Conservation (phyloP, 2,329 filamentous ascomycete species). For the Botrytis elliptica region DNA sequence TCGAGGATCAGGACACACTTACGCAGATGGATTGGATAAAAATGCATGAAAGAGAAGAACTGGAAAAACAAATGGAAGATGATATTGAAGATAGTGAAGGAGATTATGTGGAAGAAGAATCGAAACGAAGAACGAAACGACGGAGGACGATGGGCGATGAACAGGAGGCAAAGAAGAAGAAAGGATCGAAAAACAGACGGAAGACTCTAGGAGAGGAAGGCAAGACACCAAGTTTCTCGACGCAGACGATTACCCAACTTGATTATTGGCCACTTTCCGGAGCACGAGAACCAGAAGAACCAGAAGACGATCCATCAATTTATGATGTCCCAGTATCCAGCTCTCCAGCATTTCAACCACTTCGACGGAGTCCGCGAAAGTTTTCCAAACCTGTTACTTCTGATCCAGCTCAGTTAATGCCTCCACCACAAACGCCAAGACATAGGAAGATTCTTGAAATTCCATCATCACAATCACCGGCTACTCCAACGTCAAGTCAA, state of each 20-base stretch:
- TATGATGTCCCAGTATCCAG: conserved; percentile 31
- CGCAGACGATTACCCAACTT: conserved; percentile 37
- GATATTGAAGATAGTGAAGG: conserved; percentile 25
- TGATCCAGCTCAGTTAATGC: conserved; percentile 24
- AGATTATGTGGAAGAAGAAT: conserved; percentile 26
- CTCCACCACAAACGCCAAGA: conserved; percentile 34
- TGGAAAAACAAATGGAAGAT: conserved; percentile 19
- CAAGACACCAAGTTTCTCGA: conserved; percentile 28
- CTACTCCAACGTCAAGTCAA: conserved; percentile 34
- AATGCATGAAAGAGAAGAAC: conserved; percentile 18
- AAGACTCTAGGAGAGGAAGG: conserved; percentile 29
- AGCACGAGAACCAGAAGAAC: not conserved
- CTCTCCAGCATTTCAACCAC: conserved; percentile 7
- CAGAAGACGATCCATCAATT: conserved; percentile 24
- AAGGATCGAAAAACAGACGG: conserved; percentile 27
- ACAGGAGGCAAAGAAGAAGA: not conserved
- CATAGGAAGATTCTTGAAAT: conserved; percentile 32
- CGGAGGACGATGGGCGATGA: conserved; percentile 27
- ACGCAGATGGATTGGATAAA: conserved; percentile 36
- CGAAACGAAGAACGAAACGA: conserved; percentile 29
- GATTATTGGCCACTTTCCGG: conserved; percentile 27
- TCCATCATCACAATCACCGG: conserved; percentile 40
- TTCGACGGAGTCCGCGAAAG: conserved; percentile 14
- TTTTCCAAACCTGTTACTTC: not conserved
- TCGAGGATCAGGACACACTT: conserved; percentile 34